Base-by-base conservation (phyloP, 2,329 filamentous ascomycete genomes). In the Rhynchosporium agropyri region DNA sequence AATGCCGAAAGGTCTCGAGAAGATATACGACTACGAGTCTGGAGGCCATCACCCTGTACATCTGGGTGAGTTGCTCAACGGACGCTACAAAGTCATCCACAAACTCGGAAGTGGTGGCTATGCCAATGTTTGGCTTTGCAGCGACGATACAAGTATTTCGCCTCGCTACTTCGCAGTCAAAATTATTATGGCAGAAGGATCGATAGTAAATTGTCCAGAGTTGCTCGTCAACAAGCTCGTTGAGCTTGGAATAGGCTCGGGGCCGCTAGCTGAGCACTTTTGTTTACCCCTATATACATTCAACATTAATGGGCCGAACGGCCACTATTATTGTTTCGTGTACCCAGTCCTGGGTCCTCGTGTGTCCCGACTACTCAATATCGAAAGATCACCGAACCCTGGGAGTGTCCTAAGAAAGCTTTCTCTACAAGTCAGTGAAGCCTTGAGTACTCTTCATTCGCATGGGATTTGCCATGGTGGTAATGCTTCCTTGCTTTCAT, bases 401-500 rank as follows among this genome's bases (percentile, higher is more conserved):
- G 29, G n/a, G 48, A 33, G 29, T 50, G 31, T 50, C 48, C 36
- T 31, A 20, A 50, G 48, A 50, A 12, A 50, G 20, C 20, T 50
- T 50, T 28, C 48, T 33, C 36, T 50, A 31, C 48, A 50, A 50
- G 13, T 36, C 36, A 50, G 28, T 28, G 28, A 31, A 6, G 48
- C 28, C 31, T 13, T 36, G 20, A 28, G 36, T 50, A 33, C 36
- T 33, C 48, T 50, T n/a, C 48, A 50, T 33, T 33, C 31, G 48
- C 31, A 50, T 15, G 48, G 48, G 36, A 36, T 50, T 33, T 50
- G 48, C 29, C 48, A 50, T 50, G 48, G 48, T 33, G 48, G 48
- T 50, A 4, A 50, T 28, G 20, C 20, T 33, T 50, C 48, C 36
- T 50, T 33, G 8, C 48, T 4, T 33, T 33, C 12, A 50, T 33